phyloP scores from a whole-genome alignment of 2,329 filamentous ascomycete genomes.

The Thermothelomyces thermophilus region DNA sequence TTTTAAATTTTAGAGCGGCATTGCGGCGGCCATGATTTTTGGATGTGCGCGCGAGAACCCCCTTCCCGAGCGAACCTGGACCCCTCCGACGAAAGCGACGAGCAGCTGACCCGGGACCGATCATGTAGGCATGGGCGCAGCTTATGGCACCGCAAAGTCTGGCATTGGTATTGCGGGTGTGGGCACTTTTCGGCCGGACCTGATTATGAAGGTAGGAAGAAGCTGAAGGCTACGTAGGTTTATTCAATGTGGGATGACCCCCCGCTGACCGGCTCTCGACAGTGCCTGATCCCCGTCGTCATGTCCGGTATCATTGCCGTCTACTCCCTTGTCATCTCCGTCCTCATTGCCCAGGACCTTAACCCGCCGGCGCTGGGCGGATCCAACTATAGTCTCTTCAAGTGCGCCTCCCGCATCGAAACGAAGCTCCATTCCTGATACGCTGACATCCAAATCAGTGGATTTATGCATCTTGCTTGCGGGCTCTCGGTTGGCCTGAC shows the following conservation, averaged over 20 bases:
- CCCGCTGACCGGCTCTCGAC: conserved; percentile 13
- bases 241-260: not conserved
- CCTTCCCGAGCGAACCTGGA: not conserved
- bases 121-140: conserved; percentile 59
- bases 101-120: conserved; percentile 16
- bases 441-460: conserved; percentile 43
- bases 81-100: conserved; percentile 4
- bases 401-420: conserved; percentile 42
- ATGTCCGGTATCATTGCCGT: conserved; percentile 99
- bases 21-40: conserved; percentile 76
- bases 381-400: conserved; percentile 73
- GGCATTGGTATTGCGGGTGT: conserved; percentile 83
- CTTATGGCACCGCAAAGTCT: conserved; percentile 82
- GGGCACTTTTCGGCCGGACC: conserved; percentile 74
- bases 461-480: conserved; percentile 88
- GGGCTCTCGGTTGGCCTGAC: conserved; percentile 88
- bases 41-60: conserved; percentile 54
- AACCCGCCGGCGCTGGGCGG: conserved; percentile 55
- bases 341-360: conserved; percentile 90
- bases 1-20: conserved; percentile 57
- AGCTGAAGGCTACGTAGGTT: not conserved
- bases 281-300: conserved; percentile 83
- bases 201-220: conserved; percentile 75
- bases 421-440: not conserved
- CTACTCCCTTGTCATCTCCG: conserved; percentile 93